Evolutionary conservation across 148 eudicot species (phyloP).

Genomic region (Rhododendron kiyosumense): DNA sequence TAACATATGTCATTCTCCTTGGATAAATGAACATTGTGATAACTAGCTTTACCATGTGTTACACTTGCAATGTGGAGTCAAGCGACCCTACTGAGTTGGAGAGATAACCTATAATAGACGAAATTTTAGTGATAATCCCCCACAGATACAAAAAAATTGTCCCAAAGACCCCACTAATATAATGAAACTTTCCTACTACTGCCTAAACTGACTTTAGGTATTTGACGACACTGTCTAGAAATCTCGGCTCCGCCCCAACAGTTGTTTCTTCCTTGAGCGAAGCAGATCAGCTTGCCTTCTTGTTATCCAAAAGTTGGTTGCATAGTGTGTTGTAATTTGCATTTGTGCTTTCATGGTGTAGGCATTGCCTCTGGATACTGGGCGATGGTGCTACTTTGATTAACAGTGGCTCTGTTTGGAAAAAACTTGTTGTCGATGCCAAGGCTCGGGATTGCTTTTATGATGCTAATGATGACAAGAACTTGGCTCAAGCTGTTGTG

Average conservation of each 20-base stretch:
- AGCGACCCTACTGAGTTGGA: too few species aligned
- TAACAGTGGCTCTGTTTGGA: conserved; percentile 38
- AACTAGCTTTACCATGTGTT: too few species aligned
- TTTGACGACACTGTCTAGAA: background rate
- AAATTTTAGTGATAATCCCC: too few species aligned
- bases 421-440: conserved; percentile 27
- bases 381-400: conserved; percentile 35
- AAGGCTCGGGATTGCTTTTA: conserved; percentile 26
- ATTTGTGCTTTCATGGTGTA: conserved; percentile 3
- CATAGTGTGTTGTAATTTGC: background rate
- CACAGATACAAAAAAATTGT: too few species aligned
- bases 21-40: too few species aligned
- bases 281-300: background rate
- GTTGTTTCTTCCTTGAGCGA: background rate
- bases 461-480: conserved; percentile 28
- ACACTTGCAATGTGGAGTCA: too few species aligned
- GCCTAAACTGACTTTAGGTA: background rate
- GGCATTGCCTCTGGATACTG: conserved; percentile 45
- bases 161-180: too few species aligned
- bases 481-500: conserved; percentile 22
- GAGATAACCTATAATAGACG: too few species aligned
- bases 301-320: too few species aligned
- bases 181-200: too few species aligned
- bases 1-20: too few species aligned
- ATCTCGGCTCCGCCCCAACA: background rate